Evolutionary conservation across 2,329 filamentous ascomycete species (phyloP), one percentile per base, ranked within the genome.

Genomic region (Alternaria sp.): DNA sequence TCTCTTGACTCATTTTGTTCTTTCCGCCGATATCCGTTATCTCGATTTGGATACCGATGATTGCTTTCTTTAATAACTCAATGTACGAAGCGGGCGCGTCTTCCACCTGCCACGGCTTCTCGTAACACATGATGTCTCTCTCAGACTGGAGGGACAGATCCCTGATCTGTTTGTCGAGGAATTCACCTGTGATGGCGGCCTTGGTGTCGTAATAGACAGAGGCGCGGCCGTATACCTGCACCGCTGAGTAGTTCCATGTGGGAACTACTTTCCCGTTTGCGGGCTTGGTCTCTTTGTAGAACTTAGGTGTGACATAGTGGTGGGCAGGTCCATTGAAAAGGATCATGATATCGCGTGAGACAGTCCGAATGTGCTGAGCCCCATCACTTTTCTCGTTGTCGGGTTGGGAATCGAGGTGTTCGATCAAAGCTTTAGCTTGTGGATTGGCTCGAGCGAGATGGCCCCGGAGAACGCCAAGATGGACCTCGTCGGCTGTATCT

Each of bases 391-490:
- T 31, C 10, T 31, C 42, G 9, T 17, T 5, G 4, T 14, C 21
- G 26, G 10, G 21, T 31, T 41, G 5, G 1, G 39, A 41, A 14
- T 41, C 8, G 11, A 41, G 10, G 73, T 73, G 21, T 80, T 83
- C 62, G 42, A 88, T 83, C 57, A 90, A 80, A 21, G 83, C 81
- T 71, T 89, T 88, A 67, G 79, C 78, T 64, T 90, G 88, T 0
- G 88, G 87, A 63, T 91, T 91, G 34, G 80, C 79, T 29, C 83
- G 79, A 0, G 88, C 87, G 28, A 90, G 73, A 65, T 91, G 88
- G 3, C 86, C 87, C 3, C 87, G 81, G 3, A 91, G 79, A 3
- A 68, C 71, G 2, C 79, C 80, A 0, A 80, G 13, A 84, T 77
- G 0, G 83, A 81, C 62, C 82, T 77, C 0, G 68, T 72, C 9